Conservation (phyloP, 2,329 filamentous ascomycete genomes). For the Talaromyces rugulosus region DNA sequence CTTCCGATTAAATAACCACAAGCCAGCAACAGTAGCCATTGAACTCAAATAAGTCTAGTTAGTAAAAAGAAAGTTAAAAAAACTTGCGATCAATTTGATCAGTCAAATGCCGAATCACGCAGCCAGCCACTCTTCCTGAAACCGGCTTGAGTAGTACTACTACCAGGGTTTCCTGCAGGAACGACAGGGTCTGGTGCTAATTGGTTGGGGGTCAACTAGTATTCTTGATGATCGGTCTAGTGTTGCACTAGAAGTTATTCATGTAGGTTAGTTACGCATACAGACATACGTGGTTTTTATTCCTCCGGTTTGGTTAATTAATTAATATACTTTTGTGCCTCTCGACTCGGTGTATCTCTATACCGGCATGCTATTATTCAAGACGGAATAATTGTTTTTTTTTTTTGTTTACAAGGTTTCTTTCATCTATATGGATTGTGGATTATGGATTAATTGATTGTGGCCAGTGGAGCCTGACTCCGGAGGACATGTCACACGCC, state of each 20-base stretch:
- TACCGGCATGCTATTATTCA: background rate
- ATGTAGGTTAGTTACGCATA: background rate
- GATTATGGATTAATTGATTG: too few relatives aligned
- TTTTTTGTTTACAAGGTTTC: too few relatives aligned
- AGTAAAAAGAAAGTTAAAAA: background rate
- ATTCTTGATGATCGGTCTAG: background rate
- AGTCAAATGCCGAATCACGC: background rate
- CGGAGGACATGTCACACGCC: background rate
- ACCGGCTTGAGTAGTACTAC: background rate
- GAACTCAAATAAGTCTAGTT: too few relatives aligned
- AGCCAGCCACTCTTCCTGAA: background rate
- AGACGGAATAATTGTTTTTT: background rate
- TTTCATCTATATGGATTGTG: background rate
- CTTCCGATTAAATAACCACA: too few relatives aligned
- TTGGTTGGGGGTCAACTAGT: background rate
- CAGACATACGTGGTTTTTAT: background rate
- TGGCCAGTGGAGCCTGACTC: background rate
- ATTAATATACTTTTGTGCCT: background rate
- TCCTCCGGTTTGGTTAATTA: too few relatives aligned
- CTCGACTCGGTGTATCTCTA: background rate
- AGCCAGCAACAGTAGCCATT: too few relatives aligned
- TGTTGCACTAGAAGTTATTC: background rate
- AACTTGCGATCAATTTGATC: background rate
- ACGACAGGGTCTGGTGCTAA: background rate
- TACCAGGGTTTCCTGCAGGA: background rate